These are phyloP conservation scores for Clavispora fructus DNA, from an alignment of 805 yeast species.

Conservation along the genomic window DNA sequence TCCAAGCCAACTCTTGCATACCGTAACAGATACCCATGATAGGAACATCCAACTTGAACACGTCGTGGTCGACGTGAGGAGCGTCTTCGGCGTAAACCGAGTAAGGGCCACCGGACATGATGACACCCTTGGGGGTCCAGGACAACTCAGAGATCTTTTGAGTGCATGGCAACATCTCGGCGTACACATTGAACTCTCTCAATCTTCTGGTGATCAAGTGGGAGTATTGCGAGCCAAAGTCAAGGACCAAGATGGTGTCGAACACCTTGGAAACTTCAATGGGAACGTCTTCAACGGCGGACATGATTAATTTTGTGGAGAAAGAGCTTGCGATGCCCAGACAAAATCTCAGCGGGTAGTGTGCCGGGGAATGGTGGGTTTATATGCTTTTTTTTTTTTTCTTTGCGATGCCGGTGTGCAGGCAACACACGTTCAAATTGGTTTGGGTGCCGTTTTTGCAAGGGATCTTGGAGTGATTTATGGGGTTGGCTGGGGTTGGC, in stretches of 20 bases:
- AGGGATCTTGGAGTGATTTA: no score
- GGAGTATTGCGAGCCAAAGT: constrained; percentile 97
- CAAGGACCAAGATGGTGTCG: constrained; percentile 95
- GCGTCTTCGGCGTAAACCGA: constrained; percentile 93
- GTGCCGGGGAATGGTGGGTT: not conserved
- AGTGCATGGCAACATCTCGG: constrained; percentile 99
- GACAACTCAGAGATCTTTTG: constrained; percentile 88
- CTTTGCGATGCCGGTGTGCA: not conserved
- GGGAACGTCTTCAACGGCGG: constrained; percentile 29
- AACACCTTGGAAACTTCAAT: constrained; percentile 78
- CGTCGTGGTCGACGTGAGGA: constrained; percentile 94
- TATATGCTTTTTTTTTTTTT: not conserved
- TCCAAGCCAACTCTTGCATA: constrained; percentile 99
- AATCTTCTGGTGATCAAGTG: constrained; percentile 95
- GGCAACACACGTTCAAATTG: not conserved
- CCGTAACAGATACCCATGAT: constrained; percentile 98
- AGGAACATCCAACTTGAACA: constrained; percentile 88
- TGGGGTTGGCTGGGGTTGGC: no score
- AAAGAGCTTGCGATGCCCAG: not conserved
- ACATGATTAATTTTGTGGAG: not conserved
- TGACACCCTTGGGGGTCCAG: constrained; percentile 96
- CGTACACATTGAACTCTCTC: constrained; percentile 96
- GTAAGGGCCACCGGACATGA: constrained; percentile 96
- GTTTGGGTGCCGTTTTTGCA: not conserved
- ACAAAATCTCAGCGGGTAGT: not conserved